Evolutionary conservation across 2,329 filamentous ascomycete species (phyloP).

Genomic region (Monilinia polystroma): DNA sequence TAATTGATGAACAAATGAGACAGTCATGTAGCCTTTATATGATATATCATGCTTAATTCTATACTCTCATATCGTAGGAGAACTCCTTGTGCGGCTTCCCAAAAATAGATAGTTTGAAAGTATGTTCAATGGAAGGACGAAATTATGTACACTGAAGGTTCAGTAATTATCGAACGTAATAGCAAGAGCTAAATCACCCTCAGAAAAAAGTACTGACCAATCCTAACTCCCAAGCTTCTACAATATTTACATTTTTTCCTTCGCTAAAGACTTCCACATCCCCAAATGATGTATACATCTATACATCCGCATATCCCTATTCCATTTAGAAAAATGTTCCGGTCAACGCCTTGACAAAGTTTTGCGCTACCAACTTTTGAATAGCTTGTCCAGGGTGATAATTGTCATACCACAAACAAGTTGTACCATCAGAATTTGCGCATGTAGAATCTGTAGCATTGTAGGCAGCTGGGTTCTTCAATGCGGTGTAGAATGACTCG

Average conservation of each 20-base stretch:
- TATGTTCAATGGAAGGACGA: too few relatives aligned
- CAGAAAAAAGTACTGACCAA: background rate
- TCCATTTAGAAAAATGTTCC: background rate
- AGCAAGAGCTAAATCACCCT: background rate
- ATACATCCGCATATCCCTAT: background rate
- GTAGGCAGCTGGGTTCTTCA: background rate
- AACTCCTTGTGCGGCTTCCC: too few relatives aligned
- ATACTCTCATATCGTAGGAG: too few relatives aligned
- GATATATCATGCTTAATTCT: too few relatives aligned
- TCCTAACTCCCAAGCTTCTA: background rate
- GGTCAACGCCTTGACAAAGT: constrained; percentile 13
- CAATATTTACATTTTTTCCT: background rate
- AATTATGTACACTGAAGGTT: too few relatives aligned
- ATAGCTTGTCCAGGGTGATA: constrained; percentile 20
- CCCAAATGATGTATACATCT: background rate
- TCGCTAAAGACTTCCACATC: too few relatives aligned
- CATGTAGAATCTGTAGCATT: background rate
- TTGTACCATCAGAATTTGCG: constrained; percentile 11
- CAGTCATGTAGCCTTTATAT: too few relatives aligned
- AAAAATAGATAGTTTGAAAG: too few relatives aligned
- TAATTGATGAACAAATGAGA: too few relatives aligned
- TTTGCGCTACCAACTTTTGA: constrained; percentile 15
- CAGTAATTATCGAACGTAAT: too few relatives aligned
- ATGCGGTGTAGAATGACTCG: constrained; percentile 2
- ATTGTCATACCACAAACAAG: constrained; percentile 20